phyloP scores from a whole-genome alignment of 176 grass and related monocot genomes.

The Microstegium vimineum region DNA sequence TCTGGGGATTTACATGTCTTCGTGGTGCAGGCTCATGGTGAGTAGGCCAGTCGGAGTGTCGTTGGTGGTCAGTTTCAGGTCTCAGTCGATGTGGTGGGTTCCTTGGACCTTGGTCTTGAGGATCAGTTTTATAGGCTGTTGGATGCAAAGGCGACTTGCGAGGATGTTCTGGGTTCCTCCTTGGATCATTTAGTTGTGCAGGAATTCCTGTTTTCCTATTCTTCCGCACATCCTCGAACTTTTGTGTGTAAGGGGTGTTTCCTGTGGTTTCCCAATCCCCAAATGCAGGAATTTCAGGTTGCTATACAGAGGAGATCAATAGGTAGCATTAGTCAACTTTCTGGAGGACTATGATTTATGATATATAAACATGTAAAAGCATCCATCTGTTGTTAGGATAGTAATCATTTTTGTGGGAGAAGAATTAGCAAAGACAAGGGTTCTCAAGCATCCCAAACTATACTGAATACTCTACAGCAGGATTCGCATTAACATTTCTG shows the following conservation, averaged over 20 bases:
- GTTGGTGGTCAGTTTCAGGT: conserved; percentile 15
- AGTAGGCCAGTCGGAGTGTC: conserved; percentile 7
- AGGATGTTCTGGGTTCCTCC: not conserved
- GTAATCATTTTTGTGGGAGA: not conserved
- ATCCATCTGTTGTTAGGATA: not conserved
- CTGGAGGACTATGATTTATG: not conserved
- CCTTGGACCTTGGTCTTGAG: conserved; percentile 31
- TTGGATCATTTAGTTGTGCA: conserved; percentile 35
- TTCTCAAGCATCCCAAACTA: not conserved
- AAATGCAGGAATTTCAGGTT: conserved; percentile 58
- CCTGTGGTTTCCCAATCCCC: conserved; percentile 36
- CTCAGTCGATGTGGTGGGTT: conserved; percentile 26
- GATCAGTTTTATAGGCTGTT: conserved; percentile 24
- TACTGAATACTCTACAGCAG: not conserved
- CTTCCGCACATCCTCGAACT: conserved; percentile 49
- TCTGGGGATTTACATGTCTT: conserved; percentile 1
- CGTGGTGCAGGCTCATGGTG: conserved; percentile 13
- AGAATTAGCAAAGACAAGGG: not conserved
- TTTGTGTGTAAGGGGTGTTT: conserved; percentile 50
- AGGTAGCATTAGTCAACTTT: not conserved
- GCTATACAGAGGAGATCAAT: conserved; percentile 37
- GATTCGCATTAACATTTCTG: not conserved
- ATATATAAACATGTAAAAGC: not conserved
- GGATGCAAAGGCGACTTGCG: conserved; percentile 41
- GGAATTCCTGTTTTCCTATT: conserved; percentile 28